Evolutionary conservation across 1,284 basidiomycete genomes (phyloP), one percentile per base, ranked within the genome.

Genomic region (Moesziomyces globuligerus): DNA sequence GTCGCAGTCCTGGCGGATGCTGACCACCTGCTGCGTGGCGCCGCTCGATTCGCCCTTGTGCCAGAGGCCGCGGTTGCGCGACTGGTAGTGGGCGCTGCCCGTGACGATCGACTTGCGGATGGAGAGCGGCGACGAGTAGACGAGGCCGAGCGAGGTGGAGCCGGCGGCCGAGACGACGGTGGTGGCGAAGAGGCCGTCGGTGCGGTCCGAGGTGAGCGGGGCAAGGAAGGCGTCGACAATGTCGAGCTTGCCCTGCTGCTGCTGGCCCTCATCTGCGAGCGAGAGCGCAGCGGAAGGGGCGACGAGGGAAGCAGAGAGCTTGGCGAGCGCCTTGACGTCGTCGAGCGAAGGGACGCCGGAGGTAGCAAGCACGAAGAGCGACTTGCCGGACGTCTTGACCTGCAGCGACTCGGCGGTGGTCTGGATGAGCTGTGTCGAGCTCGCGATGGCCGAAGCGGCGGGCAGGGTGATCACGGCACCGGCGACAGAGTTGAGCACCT

Each of bases 21-120:
- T 86, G 18, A 94, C 86, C 51, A 98, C 88, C 36, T 92, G 88
- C 81, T 99, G 96, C 1, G 91, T 93, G 9, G 94, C 90, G 23
- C 96, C 96, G 20, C 91, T 94, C 0, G 94, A 96, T 83, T 93
- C 94, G 23, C 96, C 96, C 83, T 99, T 99, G 64, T 91, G 87
- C 96, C 96, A 99, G 18, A 98, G 85, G 8, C 94, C 94, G 78
- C 94, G 94, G 17, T 82, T 83, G 69, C 96, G 90, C 18, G 93
- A 97, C 82, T 98, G 94, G 83, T 99, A 99, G 36, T 96, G 90
- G 25, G 95, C 96, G 76, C 90, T 90, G 29, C 93, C 93, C 2
- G 93, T 91, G 45, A 88, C 74, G 79, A 99, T 93, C 70, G 91
- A 91, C 82, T 94, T 91, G 62, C 88, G 88, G 69, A 98, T 87